Percentiles rank a stretch among this genome's conserved stretches.
Evolutionary conservation across 257 asterid genomes (phyloP).

Genomic region (Solanum chmielewskii): DNA sequence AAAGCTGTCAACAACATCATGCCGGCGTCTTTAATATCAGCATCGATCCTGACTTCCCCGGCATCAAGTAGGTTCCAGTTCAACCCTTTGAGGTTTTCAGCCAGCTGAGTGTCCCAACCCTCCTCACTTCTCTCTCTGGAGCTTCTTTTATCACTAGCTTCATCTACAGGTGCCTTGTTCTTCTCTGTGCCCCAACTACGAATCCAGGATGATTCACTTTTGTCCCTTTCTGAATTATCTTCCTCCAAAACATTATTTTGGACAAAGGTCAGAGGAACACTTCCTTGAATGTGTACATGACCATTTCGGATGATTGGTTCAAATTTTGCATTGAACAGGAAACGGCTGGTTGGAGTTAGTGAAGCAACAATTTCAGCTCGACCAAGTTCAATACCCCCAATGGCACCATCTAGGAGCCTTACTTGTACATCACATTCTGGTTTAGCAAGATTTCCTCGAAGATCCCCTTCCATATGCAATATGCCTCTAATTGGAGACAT

Average conservation of each 20-base stretch:
- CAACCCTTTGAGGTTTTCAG: conserved; percentile 88
- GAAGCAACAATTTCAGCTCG: conserved; percentile 98
- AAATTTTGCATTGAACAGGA: conserved; percentile 87
- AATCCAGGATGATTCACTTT: conserved; percentile 59
- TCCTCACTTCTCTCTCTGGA: conserved; percentile 76
- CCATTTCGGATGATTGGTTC: conserved; percentile 89
- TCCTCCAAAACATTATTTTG: conserved; percentile 53
- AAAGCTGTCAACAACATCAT: conserved; percentile 95
- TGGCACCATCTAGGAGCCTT: conserved; percentile 88
- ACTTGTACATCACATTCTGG: conserved; percentile 99
- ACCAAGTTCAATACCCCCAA: conserved; percentile 96
- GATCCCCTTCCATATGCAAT: conserved; percentile 99
- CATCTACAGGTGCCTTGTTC: conserved; percentile 53
- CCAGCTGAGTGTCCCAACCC: conserved; percentile 78
- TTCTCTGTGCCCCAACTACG: conserved; percentile 64
- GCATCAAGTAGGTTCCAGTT: conserved; percentile 94
- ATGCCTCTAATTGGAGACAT: conserved; percentile 88
- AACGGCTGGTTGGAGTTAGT: conserved; percentile 78
- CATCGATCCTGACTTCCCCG: conserved; percentile 95
- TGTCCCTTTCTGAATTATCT: conserved; percentile 56
- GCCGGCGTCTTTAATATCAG: conserved; percentile 96
- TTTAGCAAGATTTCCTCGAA: conserved; percentile 85
- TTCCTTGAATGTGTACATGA: conserved; percentile 90
- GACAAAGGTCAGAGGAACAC: conserved; percentile 75
- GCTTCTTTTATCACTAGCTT: conserved; percentile 57